A percentile compares a stretch with the other conserved stretches of the same genome.
phyloP scores from a whole-genome alignment of 1,284 basidiomycete genomes.

The Malassezia cuniculi region DNA sequence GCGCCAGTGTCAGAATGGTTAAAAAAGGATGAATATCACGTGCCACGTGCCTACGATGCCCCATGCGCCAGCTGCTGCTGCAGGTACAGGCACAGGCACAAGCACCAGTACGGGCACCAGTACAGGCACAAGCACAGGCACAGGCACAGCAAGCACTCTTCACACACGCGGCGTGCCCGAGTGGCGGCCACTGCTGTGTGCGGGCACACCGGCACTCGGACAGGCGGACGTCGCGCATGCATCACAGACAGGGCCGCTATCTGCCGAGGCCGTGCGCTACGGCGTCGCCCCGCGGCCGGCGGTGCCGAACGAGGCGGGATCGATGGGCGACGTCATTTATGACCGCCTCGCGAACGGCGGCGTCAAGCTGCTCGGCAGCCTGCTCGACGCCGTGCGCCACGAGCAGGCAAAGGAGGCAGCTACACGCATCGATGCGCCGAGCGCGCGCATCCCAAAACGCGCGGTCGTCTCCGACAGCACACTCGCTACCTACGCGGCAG shows the following conservation, averaged over 20 bases:
- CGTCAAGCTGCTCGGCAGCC: conserved; percentile 15
- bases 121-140: no score
- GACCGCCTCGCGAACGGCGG: conserved; percentile 46
- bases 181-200: no score
- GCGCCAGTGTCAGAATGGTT: no score
- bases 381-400: conserved; percentile 24
- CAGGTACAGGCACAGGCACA: no score
- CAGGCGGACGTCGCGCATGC: no score
- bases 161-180: no score
- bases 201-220: no score
- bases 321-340: conserved; percentile 51
- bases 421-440: conserved; percentile 12
- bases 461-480: conserved; percentile 82
- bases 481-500: conserved; percentile 74
- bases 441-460: conserved; percentile 45
- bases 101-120: no score
- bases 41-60: no score
- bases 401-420: conserved; percentile 8
- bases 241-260: not conserved
- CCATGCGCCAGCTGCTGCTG: no score
- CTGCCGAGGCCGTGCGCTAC: conserved; percentile 55
- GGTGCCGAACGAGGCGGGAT: conserved; percentile 49
- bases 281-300: conserved; percentile 54
- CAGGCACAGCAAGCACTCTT: no score
- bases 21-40: not conserved